Conservation (phyloP, 257 asterid genomes). For the Linaria vulgaris region DNA sequence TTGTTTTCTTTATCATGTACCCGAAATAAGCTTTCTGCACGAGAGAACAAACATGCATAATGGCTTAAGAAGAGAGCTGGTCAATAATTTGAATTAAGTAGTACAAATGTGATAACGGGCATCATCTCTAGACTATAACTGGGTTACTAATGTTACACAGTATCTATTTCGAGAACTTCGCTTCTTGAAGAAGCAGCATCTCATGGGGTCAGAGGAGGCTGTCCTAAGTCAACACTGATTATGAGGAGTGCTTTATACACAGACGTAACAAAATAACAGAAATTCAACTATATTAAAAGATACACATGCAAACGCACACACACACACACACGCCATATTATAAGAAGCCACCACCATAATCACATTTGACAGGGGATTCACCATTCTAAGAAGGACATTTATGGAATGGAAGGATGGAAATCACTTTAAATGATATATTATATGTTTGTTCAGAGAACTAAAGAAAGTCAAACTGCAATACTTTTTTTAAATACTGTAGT, state of each 20-base stretch:
- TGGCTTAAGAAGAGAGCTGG: conserved; percentile 13
- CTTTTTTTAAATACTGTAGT: neutral
- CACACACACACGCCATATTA: no score
- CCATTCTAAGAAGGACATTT: no score
- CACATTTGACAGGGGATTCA: no score
- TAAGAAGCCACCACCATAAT: no score
- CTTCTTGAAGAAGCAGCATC: conserved; percentile 10
- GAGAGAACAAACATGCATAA: conserved; percentile 25
- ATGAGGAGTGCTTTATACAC: no score
- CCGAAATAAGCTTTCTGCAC: conserved; percentile 73
- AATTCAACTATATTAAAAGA: no score
- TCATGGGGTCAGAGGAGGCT: neutral
- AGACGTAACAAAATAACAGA: no score
- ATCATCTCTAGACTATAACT: conserved; percentile 8
- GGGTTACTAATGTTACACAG: neutral
- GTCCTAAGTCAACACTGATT: no score
- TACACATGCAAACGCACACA: no score
- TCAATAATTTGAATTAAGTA: conserved; percentile 2
- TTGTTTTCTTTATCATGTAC: conserved; percentile 45
- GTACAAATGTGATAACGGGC: neutral
- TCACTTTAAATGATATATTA: neutral
- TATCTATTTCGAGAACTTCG: conserved; percentile 1
- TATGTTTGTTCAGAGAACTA: neutral
- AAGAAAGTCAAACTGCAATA: neutral
- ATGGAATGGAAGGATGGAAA: neutral